Evolutionary conservation across 2,329 filamentous ascomycete genomes (phyloP).

Genomic region (Monilinia vaccinii-corymbosi): DNA sequence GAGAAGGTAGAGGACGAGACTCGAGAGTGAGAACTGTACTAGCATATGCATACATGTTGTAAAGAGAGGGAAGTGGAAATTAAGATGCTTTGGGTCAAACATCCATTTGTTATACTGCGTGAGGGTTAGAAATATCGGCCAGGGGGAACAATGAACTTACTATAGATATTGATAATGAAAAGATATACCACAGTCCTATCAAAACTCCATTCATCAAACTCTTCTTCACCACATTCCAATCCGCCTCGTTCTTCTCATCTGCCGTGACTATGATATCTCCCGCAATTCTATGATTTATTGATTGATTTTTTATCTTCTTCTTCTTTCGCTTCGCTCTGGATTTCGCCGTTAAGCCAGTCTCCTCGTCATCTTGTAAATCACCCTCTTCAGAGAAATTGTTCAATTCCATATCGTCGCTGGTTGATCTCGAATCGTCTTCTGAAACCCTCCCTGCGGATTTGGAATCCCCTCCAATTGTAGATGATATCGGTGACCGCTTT

Average conservation of each 20-base stretch:
- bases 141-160: slow-evolving; percentile 41
- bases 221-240: slow-evolving; percentile 60
- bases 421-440: slow-evolving; percentile 24
- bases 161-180: slow-evolving; percentile 86
- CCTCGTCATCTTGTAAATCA: slow-evolving; percentile 75
- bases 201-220: slow-evolving; percentile 68
- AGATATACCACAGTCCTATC: slow-evolving; percentile 79
- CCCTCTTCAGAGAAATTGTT: slow-evolving; percentile 57
- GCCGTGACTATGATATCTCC: slow-evolving; percentile 51
- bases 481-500: slow-evolving; percentile 14
- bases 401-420: slow-evolving; percentile 46
- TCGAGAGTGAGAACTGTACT: slow-evolving; percentile 79
- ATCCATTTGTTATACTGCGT: slow-evolving; percentile 98
- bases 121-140: slow-evolving; percentile 9
- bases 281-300: slow-evolving; percentile 61
- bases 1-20: slow-evolving; percentile 68
- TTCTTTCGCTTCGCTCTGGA: slow-evolving; percentile 60
- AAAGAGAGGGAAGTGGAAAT: slow-evolving; percentile 92
- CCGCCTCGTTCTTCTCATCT: slow-evolving; percentile 66
- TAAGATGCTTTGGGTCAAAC: slow-evolving; percentile 76
- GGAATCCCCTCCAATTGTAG: slow-evolving; percentile 17
- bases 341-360: slow-evolving; percentile 71
- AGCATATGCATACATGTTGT: slow-evolving; percentile 94
- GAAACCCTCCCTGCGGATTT: slow-evolving; percentile 15
- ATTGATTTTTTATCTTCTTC: slow-evolving; percentile 57